phyloP scores from a whole-genome alignment of 306 rosid species.

The Urtica urens region DNA sequence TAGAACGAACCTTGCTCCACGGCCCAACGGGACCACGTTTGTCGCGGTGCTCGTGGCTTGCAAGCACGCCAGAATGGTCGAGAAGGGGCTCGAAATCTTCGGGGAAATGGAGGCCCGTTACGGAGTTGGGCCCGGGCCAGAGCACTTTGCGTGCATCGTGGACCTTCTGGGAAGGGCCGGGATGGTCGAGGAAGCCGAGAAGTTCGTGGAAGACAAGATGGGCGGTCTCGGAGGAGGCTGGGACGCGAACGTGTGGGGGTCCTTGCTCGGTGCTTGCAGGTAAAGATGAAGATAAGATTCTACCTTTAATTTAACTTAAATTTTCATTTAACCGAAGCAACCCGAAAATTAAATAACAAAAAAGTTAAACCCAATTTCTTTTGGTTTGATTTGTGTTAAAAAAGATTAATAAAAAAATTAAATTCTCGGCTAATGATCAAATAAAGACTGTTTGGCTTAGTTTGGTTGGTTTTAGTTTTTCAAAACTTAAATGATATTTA shows the following conservation, averaged over 20 bases:
- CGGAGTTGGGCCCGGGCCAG: constrained; percentile 18
- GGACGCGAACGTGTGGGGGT: constrained; percentile 73
- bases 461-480: no score
- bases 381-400: no score
- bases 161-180: constrained; percentile 67
- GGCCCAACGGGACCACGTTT: constrained; percentile 53
- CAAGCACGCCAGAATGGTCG: constrained; percentile 50
- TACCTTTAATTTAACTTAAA: no score
- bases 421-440: no score
- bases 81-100: constrained; percentile 43
- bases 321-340: no score
- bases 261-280: constrained; percentile 60
- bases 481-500: no score
- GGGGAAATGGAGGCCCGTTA: constrained; percentile 32
- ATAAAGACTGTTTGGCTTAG: no score
- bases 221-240: constrained; percentile 42
- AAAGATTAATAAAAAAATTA: no score
- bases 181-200: constrained; percentile 56
- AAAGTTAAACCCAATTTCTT: no score
- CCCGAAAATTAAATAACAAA: no score
- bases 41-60: constrained; percentile 54
- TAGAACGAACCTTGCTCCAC: constrained; percentile 5
- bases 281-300: no score
- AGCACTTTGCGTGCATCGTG: constrained; percentile 40
- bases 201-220: constrained; percentile 65